These are phyloP conservation scores for Penicillium sp. DNA, from an alignment of 2,329 filamentous ascomycete genomes.

Conservation along the genomic window DNA sequence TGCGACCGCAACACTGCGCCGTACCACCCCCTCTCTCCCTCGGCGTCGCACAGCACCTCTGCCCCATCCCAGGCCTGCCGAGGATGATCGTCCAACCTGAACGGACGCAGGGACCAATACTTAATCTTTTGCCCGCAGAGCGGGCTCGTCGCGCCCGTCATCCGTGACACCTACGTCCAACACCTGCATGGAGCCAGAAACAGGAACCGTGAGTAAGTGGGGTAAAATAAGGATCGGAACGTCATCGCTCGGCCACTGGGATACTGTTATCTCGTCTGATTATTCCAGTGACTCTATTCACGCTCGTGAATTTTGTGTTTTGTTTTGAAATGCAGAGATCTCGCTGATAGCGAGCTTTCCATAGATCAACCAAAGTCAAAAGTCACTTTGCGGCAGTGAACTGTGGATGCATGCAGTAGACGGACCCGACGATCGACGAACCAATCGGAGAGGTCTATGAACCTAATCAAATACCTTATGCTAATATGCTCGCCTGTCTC, in stretches of 20 bases:
- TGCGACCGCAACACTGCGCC: conserved; percentile 18
- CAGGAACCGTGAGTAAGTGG: background rate
- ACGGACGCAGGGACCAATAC: conserved; percentile 31
- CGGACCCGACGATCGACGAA: background rate
- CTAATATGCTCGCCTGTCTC: background rate
- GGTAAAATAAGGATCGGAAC: background rate
- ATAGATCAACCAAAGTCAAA: background rate
- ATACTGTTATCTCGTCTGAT: background rate
- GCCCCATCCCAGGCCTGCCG: conserved; percentile 20
- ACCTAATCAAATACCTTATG: background rate
- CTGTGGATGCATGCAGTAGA: background rate
- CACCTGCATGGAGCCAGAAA: background rate
- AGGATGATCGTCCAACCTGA: conserved; percentile 28
- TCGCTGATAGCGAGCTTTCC: background rate
- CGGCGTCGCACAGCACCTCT: conserved; percentile 22
- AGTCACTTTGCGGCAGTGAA: background rate
- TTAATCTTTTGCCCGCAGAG: conserved; percentile 16
- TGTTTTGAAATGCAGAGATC: background rate
- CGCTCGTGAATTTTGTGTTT: background rate
- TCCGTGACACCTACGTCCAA: background rate
- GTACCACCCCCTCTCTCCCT: conserved; percentile 19
- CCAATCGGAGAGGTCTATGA: background rate
- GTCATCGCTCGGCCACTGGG: background rate
- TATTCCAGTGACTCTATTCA: too few species aligned
- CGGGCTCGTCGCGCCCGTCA: background rate